Percentiles rank a stretch among this genome's conserved stretches.
Conservation (phyloP, 805 yeast genomes). For the Candida xyloterini region DNA sequence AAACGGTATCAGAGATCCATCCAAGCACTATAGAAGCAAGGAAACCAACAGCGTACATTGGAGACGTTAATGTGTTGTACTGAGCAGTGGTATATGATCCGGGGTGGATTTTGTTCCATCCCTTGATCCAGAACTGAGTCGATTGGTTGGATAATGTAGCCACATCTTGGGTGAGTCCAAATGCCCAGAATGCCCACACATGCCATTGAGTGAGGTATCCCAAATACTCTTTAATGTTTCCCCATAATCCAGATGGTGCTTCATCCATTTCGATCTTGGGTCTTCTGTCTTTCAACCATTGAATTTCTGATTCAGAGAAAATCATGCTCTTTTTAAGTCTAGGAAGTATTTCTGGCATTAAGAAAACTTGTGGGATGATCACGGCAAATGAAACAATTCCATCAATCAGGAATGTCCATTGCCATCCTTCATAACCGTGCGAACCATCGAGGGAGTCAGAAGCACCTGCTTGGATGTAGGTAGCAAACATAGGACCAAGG, state of each 20-base stretch:
- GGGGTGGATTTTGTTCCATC: slow-evolving; percentile 19
- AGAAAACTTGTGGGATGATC: slow-evolving; percentile 17
- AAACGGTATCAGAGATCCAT: slow-evolving; percentile 22
- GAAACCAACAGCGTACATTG: slow-evolving; percentile 20
- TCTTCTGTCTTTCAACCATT: slow-evolving; percentile 13
- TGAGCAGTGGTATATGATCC: slow-evolving; percentile 19
- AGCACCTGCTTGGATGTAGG: slow-evolving; percentile 44
- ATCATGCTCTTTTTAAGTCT: slow-evolving; percentile 30
- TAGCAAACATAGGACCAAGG: slow-evolving; percentile 55
- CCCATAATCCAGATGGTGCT: slow-evolving; percentile 12
- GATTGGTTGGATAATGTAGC: slow-evolving; percentile 19
- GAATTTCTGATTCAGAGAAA: slow-evolving; percentile 14
- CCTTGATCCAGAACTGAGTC: slow-evolving; percentile 22
- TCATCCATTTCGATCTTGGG: slow-evolving; percentile 10
- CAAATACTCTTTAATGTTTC: slow-evolving; percentile 10
- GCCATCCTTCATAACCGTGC: slow-evolving; percentile 41
- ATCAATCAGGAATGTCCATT: slow-evolving; percentile 52
- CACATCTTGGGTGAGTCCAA: slow-evolving; percentile 18
- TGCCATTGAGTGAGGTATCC: slow-evolving; percentile 20
- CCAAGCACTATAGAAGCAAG: slow-evolving; percentile 14
- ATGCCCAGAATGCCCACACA: slow-evolving; percentile 20
- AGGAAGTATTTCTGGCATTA: slow-evolving; percentile 31
- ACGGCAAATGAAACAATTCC: slow-evolving; percentile 29
- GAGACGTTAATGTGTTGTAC: slow-evolving; percentile 17
- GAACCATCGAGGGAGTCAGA: slow-evolving; percentile 27